Percentiles rank a stretch among this genome's conserved stretches.
Conservation (phyloP, 2,329 filamentous ascomycete species). For the Fusarium nurragi region DNA sequence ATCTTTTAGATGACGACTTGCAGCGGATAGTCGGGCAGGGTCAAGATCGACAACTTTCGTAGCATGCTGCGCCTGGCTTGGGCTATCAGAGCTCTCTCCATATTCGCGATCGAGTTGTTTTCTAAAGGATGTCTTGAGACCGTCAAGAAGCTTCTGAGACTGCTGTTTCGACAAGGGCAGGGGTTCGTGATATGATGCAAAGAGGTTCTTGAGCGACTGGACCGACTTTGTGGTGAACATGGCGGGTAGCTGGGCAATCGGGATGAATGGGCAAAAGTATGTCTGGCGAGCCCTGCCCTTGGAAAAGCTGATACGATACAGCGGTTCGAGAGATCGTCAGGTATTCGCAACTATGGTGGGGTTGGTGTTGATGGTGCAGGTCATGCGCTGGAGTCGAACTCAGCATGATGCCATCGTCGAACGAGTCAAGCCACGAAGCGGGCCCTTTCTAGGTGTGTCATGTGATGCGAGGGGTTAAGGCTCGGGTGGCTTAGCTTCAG, state of each 20-base stretch:
- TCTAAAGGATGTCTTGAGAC: constrained; percentile 66
- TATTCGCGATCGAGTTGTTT: constrained; percentile 67
- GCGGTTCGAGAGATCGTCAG: not conserved
- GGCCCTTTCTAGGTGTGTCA: constrained; percentile 29
- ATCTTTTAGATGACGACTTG: constrained; percentile 61
- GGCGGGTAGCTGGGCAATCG: constrained; percentile 41
- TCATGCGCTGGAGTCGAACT: constrained; percentile 17
- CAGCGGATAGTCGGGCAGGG: constrained; percentile 51
- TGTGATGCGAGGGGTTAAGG: constrained; percentile 37
- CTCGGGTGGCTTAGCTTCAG: constrained; percentile 26
- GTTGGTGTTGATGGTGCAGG: constrained; percentile 12
- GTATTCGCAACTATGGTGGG: constrained; percentile 6
- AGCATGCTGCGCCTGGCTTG: constrained; percentile 30
- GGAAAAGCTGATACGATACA: not conserved
- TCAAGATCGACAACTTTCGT: constrained; percentile 32
- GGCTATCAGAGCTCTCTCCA: constrained; percentile 53
- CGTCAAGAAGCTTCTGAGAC: constrained; percentile 64
- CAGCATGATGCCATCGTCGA: constrained; percentile 44
- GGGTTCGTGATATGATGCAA: constrained; percentile 60
- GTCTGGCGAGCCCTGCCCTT: constrained; percentile 20
- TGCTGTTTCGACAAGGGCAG: constrained; percentile 60
- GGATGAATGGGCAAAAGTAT: constrained; percentile 44
- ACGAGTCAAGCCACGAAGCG: constrained; percentile 37
- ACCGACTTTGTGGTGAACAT: constrained; percentile 54
- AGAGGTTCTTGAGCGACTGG: constrained; percentile 52